Conservation (phyloP, 176 grass and related monocot genomes). For the Saccharum spontaneum region DNA sequence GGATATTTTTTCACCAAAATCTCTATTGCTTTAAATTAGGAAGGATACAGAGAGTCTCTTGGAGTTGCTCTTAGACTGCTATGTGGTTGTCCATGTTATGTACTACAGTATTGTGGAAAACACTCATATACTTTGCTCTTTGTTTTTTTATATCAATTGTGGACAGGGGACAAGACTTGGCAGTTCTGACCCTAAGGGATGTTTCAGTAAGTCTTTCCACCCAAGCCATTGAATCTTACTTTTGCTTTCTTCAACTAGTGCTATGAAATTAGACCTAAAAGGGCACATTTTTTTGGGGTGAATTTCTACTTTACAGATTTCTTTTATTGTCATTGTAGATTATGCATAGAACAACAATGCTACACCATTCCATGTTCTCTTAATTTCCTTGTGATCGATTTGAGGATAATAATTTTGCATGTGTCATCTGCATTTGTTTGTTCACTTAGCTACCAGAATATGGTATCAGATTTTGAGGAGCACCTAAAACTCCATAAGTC, state of each 20-base stretch:
- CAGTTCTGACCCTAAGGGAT: conserved; percentile 88
- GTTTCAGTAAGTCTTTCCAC: conserved; percentile 67
- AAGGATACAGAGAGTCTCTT: no score
- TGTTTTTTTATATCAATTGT: not conserved
- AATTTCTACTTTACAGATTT: not conserved
- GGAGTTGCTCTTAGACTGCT: not conserved
- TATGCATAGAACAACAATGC: not conserved
- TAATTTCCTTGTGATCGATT: not conserved
- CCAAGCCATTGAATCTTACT: not conserved
- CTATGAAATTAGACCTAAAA: not conserved
- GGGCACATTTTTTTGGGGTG: not conserved
- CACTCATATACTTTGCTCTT: not conserved
- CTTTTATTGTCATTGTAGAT: not conserved
- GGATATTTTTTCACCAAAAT: no score
- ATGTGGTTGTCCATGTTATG: not conserved
- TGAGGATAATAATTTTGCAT: not conserved
- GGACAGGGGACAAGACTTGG: conserved; percentile 68
- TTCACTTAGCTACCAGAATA: not conserved
- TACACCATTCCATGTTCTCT: conserved; percentile 1
- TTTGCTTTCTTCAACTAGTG: not conserved
- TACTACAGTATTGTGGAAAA: not conserved
- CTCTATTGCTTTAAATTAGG: no score
- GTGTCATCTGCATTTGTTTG: not conserved
- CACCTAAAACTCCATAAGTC: not conserved
- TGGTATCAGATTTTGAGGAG: not conserved